Evolutionary conservation across 2,329 filamentous ascomycete genomes (phyloP).

Genomic region (Colletotrichum godetiae): DNA sequence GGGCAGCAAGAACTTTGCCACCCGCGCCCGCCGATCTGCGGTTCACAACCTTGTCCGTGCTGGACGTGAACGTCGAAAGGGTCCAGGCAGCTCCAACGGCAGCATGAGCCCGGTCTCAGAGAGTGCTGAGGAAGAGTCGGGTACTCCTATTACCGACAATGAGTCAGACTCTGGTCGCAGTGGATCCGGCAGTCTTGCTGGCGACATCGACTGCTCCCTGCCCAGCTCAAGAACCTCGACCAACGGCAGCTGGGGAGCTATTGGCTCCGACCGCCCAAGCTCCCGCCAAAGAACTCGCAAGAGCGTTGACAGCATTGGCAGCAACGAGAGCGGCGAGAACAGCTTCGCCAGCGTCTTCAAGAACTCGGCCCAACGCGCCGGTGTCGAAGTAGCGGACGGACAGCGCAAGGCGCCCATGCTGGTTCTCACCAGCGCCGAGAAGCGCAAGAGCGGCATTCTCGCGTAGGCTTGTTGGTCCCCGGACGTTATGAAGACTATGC

Average conservation of each 20-base stretch:
- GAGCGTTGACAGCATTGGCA: conserved; percentile 74
- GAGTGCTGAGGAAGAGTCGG: conserved; percentile 69
- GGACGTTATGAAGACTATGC: conserved; percentile 37
- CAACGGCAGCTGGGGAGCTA: conserved; percentile 80
- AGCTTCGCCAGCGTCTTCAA: conserved; percentile 77
- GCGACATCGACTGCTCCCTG: conserved; percentile 74
- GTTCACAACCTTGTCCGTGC: conserved; percentile 92
- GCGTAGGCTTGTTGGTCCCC: conserved; percentile 27
- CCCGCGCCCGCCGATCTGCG: conserved; percentile 90
- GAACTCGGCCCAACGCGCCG: conserved; percentile 62
- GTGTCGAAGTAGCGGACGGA: conserved; percentile 67
- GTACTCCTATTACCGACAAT: conserved; percentile 78
- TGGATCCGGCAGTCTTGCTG: conserved; percentile 83
- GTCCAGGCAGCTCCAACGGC: conserved; percentile 76
- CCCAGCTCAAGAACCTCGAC: conserved; percentile 82
- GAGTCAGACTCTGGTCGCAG: conserved; percentile 78
- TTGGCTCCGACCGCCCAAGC: conserved; percentile 86
- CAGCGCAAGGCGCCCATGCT: conserved; percentile 88
- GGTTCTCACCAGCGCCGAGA: conserved; percentile 88
- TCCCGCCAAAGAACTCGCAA: conserved; percentile 73
- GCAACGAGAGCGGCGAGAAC: conserved; percentile 63
- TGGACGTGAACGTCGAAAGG: conserved; percentile 85
- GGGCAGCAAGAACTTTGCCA: conserved; percentile 97
- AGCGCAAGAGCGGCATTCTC: conserved; percentile 76
- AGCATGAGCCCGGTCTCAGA: conserved; percentile 94